phyloP scores from a whole-genome alignment of 2,329 filamentous ascomycete species.

The Calonectria montana region DNA sequence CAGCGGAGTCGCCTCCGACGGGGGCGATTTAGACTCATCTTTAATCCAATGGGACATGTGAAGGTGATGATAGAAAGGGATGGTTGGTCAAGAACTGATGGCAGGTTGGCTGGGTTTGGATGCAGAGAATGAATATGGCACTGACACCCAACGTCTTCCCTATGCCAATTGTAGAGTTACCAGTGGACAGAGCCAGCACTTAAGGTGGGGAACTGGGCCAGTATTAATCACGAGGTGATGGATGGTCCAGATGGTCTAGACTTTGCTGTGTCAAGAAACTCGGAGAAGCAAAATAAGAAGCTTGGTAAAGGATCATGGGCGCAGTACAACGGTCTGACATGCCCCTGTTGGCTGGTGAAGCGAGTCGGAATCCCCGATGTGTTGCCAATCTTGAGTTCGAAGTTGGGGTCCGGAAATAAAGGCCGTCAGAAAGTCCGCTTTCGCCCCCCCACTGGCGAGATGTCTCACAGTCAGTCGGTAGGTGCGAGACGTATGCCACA shows the following conservation, averaged over 20 bases:
- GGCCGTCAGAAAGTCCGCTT: slow-evolving; percentile 14
- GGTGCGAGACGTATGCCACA: neutral
- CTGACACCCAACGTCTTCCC: neutral
- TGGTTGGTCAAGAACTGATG: neutral
- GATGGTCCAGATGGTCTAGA: neutral
- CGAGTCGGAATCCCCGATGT: slow-evolving; percentile 4
- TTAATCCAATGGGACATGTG: slow-evolving; percentile 39
- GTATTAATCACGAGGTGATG: neutral
- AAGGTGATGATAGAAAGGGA: neutral
- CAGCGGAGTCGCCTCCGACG: slow-evolving; percentile 25
- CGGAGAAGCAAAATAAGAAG: slow-evolving; percentile 9
- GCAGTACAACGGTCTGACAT: slow-evolving; percentile 9
- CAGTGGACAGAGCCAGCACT: neutral
- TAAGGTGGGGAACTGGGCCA: slow-evolving; percentile 5
- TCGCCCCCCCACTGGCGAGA: neutral
- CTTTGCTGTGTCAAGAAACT: neutral
- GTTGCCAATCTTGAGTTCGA: neutral
- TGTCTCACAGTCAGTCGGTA: neutral
- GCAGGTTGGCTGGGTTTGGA: neutral
- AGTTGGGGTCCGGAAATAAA: neutral
- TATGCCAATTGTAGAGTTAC: neutral
- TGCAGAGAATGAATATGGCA: neutral
- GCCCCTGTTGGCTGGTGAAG: slow-evolving; percentile 11
- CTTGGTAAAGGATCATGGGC: slow-evolving; percentile 8
- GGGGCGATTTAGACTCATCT: slow-evolving; percentile 36